Percentiles rank a stretch among this genome's conserved stretches.
These are phyloP conservation scores for Thelephora aurantiotincta DNA, from an alignment of 768 basidiomycete species.

Conservation along the genomic window DNA sequence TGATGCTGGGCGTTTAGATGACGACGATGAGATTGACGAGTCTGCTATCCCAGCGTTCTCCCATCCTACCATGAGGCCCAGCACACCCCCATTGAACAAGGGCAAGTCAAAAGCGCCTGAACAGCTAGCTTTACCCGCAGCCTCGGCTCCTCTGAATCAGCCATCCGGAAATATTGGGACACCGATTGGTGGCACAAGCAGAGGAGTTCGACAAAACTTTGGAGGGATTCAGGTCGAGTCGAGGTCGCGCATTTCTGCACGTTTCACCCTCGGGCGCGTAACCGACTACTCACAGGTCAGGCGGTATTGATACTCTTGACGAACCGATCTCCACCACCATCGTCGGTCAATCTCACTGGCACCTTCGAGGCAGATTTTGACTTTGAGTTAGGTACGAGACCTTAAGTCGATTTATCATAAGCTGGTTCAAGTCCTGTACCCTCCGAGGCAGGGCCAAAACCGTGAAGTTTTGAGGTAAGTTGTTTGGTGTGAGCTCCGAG, in stretches of 20 bases:
- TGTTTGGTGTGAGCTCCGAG: neutral
- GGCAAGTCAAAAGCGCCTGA: slow-evolving; percentile 57
- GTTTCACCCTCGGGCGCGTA: neutral
- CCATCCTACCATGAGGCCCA: slow-evolving; percentile 35
- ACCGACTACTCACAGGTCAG: slow-evolving; percentile 31
- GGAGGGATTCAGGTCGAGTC: slow-evolving; percentile 87
- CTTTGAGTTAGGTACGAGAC: slow-evolving; percentile 56
- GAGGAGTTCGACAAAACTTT: slow-evolving; percentile 39
- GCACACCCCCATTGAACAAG: slow-evolving; percentile 38
- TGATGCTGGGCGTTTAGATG: slow-evolving; percentile 11
- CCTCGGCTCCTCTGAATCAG: slow-evolving; percentile 19
- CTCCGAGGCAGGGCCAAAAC: slow-evolving; percentile 47
- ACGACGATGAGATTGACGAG: slow-evolving; percentile 77
- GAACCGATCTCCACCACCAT: slow-evolving; percentile 86
- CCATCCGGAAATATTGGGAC: slow-evolving; percentile 67
- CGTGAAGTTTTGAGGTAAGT: slow-evolving; percentile 71
- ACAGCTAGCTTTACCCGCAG: slow-evolving; percentile 30
- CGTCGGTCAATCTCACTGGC: slow-evolving; percentile 32
- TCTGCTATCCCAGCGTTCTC: slow-evolving; percentile 71
- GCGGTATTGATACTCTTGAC: slow-evolving; percentile 82
- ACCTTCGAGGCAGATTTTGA: slow-evolving; percentile 3
- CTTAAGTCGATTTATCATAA: slow-evolving; percentile 85
- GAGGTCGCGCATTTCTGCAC: slow-evolving; percentile 32
- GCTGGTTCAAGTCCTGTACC: slow-evolving; percentile 87
- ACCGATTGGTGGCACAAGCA: slow-evolving; percentile 26